Evolutionary conservation across 2,329 filamentous ascomycete species (phyloP).

Genomic region (Monilinia laxa): DNA sequence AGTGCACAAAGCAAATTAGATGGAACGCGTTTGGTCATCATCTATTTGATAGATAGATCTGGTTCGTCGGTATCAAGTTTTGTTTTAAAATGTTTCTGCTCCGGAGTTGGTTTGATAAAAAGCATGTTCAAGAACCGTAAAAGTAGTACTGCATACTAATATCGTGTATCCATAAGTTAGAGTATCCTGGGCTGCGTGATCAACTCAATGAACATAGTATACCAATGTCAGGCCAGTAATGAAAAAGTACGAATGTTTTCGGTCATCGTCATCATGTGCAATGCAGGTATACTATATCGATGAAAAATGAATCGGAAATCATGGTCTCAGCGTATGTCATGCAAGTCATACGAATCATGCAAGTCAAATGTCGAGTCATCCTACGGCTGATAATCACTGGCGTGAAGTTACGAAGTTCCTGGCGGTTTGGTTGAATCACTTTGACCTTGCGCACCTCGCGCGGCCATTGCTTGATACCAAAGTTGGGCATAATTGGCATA

Average conservation of each 20-base stretch:
- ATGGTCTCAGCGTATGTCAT: conserved; percentile 40
- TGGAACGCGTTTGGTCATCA: conserved; percentile 11
- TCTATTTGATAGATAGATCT: conserved; percentile 17
- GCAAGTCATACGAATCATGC: conserved; percentile 39
- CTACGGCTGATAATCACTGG: conserved; percentile 30
- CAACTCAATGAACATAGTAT: conserved; percentile 24
- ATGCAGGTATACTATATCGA: conserved; percentile 40
- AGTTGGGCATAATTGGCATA: conserved; percentile 78
- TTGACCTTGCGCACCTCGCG: conserved; percentile 45
- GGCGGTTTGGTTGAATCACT: conserved; percentile 44
- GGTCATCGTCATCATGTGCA: conserved; percentile 36
- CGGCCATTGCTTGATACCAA: conserved; percentile 72
- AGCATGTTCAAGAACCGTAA: conserved; percentile 18
- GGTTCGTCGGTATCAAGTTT: conserved; percentile 3
- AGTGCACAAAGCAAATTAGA: conserved; percentile 20
- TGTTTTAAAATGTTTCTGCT: conserved; percentile 8
- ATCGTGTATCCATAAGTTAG: conserved; percentile 21
- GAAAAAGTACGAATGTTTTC: conserved; percentile 21
- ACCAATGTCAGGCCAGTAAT: conserved; percentile 19
- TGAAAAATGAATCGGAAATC: conserved; percentile 37
- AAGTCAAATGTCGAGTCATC: conserved; percentile 33
- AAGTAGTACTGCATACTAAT: conserved; percentile 20
- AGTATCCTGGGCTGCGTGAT: conserved; percentile 22
- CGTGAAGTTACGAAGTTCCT: conserved; percentile 42
- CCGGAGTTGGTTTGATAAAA: conserved; percentile 6